These are phyloP conservation scores for Pichia exigua DNA, from an alignment of 805 yeast genomes.

Conservation along the genomic window DNA sequence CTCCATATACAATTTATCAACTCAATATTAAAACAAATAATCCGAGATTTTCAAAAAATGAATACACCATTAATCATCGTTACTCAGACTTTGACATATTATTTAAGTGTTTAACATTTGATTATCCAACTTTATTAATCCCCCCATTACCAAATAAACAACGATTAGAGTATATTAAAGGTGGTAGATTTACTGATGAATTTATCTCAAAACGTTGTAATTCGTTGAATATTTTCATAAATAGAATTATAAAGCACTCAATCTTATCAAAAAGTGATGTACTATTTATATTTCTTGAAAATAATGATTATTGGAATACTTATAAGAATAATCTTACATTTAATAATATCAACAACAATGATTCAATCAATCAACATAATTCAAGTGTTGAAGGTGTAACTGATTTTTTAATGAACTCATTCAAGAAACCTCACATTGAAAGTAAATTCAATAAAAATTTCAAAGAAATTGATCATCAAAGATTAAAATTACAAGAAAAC, in stretches of 20 bases:
- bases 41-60: conserved; percentile 42
- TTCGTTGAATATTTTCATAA: conserved; percentile 68
- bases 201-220: conserved; percentile 79
- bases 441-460: conserved; percentile 59
- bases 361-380: not conserved
- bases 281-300: conserved; percentile 63
- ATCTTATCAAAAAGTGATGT: conserved; percentile 59
- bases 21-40: conserved; percentile 56
- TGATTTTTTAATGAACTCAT: conserved; percentile 90
- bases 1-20: conserved; percentile 68
- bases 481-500: conserved; percentile 80
- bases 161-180: conserved; percentile 84
- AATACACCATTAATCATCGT: conserved; percentile 60
- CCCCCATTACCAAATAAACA: conserved; percentile 95
- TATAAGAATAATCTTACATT: conserved; percentile 50
- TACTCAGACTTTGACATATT: conserved; percentile 81
- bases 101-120: conserved; percentile 65
- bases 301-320: conserved; percentile 61
- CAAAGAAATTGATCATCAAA: conserved; percentile 70
- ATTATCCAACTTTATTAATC: conserved; percentile 75
- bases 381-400: conserved; percentile 63
- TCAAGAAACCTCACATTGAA: conserved; percentile 62
- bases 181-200: conserved; percentile 81
- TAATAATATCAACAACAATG: conserved; percentile 14
- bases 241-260: conserved; percentile 70